These are phyloP conservation scores for Penicillium lividum DNA, from an alignment of 495 filamentous ascomycete genomes.

Conservation along the genomic window DNA sequence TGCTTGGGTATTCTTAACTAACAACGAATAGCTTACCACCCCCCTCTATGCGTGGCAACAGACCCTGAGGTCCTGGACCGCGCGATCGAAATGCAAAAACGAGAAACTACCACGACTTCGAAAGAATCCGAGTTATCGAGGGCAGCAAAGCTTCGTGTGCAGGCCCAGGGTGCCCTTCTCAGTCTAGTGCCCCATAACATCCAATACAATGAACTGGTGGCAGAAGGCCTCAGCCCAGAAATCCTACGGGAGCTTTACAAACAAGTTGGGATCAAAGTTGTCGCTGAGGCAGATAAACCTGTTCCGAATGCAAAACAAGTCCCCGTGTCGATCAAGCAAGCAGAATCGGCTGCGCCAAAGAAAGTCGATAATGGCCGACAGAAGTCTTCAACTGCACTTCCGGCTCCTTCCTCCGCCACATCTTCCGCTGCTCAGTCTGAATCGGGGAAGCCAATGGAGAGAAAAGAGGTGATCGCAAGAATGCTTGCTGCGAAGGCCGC, in stretches of 20 bases:
- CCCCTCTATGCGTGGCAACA: constrained; percentile 33
- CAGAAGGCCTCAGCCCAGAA: constrained; percentile 67
- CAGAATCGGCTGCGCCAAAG: background rate
- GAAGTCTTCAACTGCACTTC: background rate
- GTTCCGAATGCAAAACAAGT: background rate
- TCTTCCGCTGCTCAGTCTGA: constrained; percentile 16
- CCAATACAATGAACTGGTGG: constrained; percentile 65
- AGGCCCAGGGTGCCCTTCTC: constrained; percentile 68
- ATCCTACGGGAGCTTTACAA: constrained; percentile 65
- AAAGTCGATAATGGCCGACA: background rate
- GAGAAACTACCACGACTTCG: background rate
- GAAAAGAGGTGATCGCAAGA: constrained; percentile 75
- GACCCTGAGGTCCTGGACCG: constrained; percentile 19
- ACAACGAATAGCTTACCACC: constrained; percentile 43
- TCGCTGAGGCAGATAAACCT: constrained; percentile 13
- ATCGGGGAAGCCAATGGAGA: constrained; percentile 57
- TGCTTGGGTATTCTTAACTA: constrained; percentile 10
- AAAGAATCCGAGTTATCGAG: constrained; percentile 13
- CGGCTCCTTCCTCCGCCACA: background rate
- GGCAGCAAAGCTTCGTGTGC: constrained; percentile 55
- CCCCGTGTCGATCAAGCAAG: background rate
- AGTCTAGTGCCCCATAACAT: constrained; percentile 65
- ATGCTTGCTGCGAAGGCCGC: constrained; percentile 64
- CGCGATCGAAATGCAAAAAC: constrained; percentile 21
- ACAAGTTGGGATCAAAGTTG: constrained; percentile 58